Evolutionary conservation across 345 rosid species (phyloP).

Genomic region (Mangifera indica): DNA sequence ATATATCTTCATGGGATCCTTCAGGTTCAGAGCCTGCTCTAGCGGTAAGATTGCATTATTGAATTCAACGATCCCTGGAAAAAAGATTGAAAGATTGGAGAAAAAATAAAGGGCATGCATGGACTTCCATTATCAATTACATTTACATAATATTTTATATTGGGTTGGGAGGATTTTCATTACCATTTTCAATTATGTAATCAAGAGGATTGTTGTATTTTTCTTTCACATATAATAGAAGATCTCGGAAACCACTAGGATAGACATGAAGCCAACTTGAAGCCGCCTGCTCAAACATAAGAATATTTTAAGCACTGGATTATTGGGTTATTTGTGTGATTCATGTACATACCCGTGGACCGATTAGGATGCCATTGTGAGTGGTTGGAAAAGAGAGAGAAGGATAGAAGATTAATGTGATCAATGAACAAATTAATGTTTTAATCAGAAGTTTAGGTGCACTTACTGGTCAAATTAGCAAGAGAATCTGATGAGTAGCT

Average conservation of each 20-base stretch:
- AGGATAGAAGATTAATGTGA: background rate
- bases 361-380: constrained; percentile 35
- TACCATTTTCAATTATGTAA: constrained; percentile 48
- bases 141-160: too few relatives aligned
- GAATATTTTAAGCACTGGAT: background rate
- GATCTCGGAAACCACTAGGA: constrained; percentile 34
- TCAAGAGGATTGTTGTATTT: constrained; percentile 33
- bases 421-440: too few relatives aligned
- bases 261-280: constrained; percentile 30
- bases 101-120: too few relatives aligned
- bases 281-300: constrained; percentile 20
- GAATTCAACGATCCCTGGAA: too few relatives aligned
- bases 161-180: background rate
- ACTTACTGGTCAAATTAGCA: constrained; percentile 17
- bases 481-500: constrained; percentile 30
- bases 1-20: too few relatives aligned
- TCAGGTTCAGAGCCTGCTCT: too few relatives aligned
- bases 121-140: too few relatives aligned
- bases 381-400: constrained; percentile 21
- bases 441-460: too few relatives aligned
- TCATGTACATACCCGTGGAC: constrained; percentile 24
- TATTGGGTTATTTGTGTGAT: background rate
- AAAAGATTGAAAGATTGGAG: too few relatives aligned
- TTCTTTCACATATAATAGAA: constrained; percentile 22
- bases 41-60: too few relatives aligned